Evolutionary conservation across 257 asterid species (phyloP).

Genomic region (Solanum ossicruentum): DNA sequence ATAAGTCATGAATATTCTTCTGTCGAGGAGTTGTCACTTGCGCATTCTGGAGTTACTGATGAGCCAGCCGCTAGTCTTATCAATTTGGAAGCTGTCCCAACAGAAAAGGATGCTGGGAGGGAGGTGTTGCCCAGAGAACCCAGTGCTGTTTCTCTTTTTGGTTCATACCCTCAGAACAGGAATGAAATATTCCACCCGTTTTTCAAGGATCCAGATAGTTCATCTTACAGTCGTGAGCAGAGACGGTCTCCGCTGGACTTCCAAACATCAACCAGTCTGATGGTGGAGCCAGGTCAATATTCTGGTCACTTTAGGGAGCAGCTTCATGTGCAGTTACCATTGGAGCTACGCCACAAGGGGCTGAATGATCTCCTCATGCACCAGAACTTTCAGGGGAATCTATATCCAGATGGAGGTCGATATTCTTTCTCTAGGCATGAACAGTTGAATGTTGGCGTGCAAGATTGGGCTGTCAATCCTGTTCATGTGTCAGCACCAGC

Average conservation of each 20-base stretch:
- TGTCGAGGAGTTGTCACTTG: slow-evolving; percentile 41
- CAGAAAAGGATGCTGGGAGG: slow-evolving; percentile 35
- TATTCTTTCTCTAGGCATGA: slow-evolving; percentile 40
- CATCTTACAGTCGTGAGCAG: slow-evolving; percentile 41
- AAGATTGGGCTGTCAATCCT: slow-evolving; percentile 43
- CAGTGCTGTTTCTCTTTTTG: slow-evolving; percentile 34
- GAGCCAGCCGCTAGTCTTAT: slow-evolving; percentile 36
- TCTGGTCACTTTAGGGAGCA: slow-evolving; percentile 44
- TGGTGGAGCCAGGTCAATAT: slow-evolving; percentile 43
- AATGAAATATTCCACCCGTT: slow-evolving; percentile 56
- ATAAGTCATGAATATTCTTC: slow-evolving; percentile 40
- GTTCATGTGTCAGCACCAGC: slow-evolving; percentile 33
- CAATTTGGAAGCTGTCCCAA: slow-evolving; percentile 23
- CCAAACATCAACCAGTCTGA: slow-evolving; percentile 32
- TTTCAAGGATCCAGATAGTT: slow-evolving; percentile 35
- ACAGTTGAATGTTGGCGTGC: slow-evolving; percentile 22
- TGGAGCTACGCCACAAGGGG: slow-evolving; percentile 54
- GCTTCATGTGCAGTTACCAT: slow-evolving; percentile 32
- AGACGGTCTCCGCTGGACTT: slow-evolving; percentile 41
- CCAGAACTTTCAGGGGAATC: slow-evolving; percentile 33
- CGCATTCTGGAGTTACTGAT: slow-evolving; percentile 41
- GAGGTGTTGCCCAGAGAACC: slow-evolving; percentile 33
- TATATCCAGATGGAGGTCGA: slow-evolving; percentile 35
- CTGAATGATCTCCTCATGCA: slow-evolving; percentile 38
- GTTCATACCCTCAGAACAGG: slow-evolving; percentile 37